Conservation (phyloP, 1,139 yeast genomes). For the Magnusiomyces suaveolens region DNA sequence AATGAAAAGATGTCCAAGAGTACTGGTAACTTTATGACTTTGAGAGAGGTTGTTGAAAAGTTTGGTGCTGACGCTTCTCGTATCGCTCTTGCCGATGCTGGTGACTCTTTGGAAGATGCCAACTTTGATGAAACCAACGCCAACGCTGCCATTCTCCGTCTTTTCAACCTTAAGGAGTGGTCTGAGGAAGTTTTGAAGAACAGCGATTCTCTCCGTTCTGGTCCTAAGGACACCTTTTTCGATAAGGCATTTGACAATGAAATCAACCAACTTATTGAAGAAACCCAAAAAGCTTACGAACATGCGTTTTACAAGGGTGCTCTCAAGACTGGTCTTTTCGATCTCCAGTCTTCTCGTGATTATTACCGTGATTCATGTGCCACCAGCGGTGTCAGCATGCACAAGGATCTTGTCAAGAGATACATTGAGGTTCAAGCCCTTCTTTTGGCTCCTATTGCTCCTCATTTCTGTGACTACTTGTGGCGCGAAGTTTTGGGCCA, state of each 20-base stretch:
- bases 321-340: constrained; percentile 82
- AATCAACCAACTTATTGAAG: constrained; percentile 72
- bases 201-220: constrained; percentile 54
- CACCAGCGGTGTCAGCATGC: constrained; percentile 54
- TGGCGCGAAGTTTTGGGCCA: constrained; percentile 72
- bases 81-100: constrained; percentile 97
- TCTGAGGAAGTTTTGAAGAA: constrained; percentile 60
- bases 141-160: constrained; percentile 91
- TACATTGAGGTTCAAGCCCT: constrained; percentile 82
- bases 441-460: constrained; percentile 84
- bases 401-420: constrained; percentile 65
- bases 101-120: constrained; percentile 96
- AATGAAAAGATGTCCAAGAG: constrained; percentile 97
- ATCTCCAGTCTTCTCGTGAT: constrained; percentile 90
- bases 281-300: constrained; percentile 59
- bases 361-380: constrained; percentile 79
- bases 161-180: constrained; percentile 92
- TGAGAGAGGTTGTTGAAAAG: constrained; percentile 72
- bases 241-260: constrained; percentile 90
- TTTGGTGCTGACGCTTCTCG: constrained; percentile 98
- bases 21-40: constrained; percentile 93
- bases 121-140: constrained; percentile 95
- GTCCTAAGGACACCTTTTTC: constrained; percentile 56
- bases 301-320: constrained; percentile 80
- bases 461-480: constrained; percentile 87